Base-by-base conservation (phyloP, 2,329 filamentous ascomycete species). In the Curvularia verruculosa region DNA sequence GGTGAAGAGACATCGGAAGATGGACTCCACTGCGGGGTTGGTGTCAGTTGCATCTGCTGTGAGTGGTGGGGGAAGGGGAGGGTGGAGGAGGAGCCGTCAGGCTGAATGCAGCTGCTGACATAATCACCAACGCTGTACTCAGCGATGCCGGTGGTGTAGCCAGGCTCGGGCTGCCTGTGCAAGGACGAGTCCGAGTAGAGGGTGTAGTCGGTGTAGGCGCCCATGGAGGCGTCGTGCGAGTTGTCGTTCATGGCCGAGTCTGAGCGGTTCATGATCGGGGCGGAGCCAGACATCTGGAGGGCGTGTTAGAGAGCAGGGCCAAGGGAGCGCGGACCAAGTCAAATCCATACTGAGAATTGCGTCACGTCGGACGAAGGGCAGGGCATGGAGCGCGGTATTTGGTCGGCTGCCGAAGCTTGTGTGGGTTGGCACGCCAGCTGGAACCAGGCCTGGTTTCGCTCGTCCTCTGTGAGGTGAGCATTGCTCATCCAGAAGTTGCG, bases 111-210 rank as follows among this genome's bases (percentile, higher is more conserved):
- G 54, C 51, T 75, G 52, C 60, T 66, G 64, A 76, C 58, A 55
- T 73, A 79, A 44, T 78, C 74, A 51, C 61, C 63, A 46, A 75
- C 75, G 41, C 69, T 68, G 65, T 77, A 78, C 63, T 73, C 74
- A 58, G 67, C 60, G 59, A 72, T 66, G 57, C 60, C 60, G 51
- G 55, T 53, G 54, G 53, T 59, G 40, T 54, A 40, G 6, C 61
- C 43, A 24, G 37, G 21, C 60, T 72, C 72, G 52, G 64, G 56
- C 49, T 63, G 67, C 45, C 52, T 61, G 26, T 52, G 63, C 59
- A 62, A 56, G 23, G 70, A 63, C 24, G 65, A 46, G 15, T 66
- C 61, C 37, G 74, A 69, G 57, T 63, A 72, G 56, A 76, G 64
- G 8, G 69, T 65, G 65, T 77, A 77, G 53, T 66, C 67, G 64